A percentile compares a stretch with the other conserved stretches of the same genome.
These are phyloP conservation scores for Avena insularis DNA, from an alignment of 176 grass and related monocot species.

Conservation along the genomic window DNA sequence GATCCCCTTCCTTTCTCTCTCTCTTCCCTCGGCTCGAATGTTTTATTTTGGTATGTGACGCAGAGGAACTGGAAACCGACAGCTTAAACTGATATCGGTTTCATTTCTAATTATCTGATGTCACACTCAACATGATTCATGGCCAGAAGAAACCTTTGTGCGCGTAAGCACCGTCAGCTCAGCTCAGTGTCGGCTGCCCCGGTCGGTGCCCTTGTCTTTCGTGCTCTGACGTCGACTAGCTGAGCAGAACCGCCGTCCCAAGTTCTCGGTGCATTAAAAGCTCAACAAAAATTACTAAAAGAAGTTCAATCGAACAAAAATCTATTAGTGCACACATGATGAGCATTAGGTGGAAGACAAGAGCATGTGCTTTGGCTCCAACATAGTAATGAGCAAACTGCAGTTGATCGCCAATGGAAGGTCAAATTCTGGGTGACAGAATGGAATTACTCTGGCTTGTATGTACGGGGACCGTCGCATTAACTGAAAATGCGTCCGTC, in stretches of 20 bases:
- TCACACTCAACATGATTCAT: slow-evolving; percentile 24
- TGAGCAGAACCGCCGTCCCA: neutral
- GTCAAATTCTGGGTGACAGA: neutral
- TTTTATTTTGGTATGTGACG: neutral
- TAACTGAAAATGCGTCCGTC: slow-evolving; percentile 1
- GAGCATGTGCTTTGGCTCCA: neutral
- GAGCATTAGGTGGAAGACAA: slow-evolving; percentile 17
- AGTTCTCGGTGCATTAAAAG: slow-evolving; percentile 24
- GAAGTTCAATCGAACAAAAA: neutral
- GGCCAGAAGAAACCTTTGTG: neutral
- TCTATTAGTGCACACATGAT: neutral
- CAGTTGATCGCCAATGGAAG: slow-evolving; percentile 33
- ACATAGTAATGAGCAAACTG: slow-evolving; percentile 8
- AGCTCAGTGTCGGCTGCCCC: neutral
- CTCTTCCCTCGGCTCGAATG: too few relatives aligned
- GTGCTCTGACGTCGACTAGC: neutral
- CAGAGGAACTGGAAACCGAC: neutral
- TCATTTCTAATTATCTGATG: neutral
- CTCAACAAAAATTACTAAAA: neutral
- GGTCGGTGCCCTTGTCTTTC: neutral
- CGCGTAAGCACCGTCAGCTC: neutral
- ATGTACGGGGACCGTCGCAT: neutral
- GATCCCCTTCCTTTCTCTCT: too few relatives aligned
- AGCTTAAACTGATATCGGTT: neutral
- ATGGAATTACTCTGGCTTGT: neutral